A percentile compares a stretch with the other conserved stretches of the same genome.
Conservation (phyloP, 345 rosid genomes). For the Nephelium lappaceum region DNA sequence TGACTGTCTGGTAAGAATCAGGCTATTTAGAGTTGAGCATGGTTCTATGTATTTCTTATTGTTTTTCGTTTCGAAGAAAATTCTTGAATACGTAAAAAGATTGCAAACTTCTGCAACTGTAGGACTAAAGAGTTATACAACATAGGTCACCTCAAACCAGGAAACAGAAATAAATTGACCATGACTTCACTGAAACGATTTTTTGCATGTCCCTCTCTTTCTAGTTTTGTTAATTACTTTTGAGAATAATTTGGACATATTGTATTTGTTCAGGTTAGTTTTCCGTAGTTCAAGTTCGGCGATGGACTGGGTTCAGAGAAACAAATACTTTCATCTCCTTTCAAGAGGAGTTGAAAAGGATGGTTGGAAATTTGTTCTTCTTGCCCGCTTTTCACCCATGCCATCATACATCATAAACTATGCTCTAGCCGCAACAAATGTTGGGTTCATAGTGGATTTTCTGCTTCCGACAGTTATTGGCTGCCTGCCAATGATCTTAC, state of each 20-base stretch:
- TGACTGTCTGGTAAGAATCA: not conserved
- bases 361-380: slow-evolving; percentile 96
- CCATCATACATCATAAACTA: slow-evolving; percentile 90
- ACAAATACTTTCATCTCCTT: slow-evolving; percentile 74
- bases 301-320: slow-evolving; percentile 66
- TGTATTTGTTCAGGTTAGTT: slow-evolving; percentile 56
- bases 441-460: slow-evolving; percentile 79
- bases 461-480: slow-evolving; percentile 84
- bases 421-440: slow-evolving; percentile 84
- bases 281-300: slow-evolving; percentile 70
- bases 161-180: not conserved
- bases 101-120: not conserved
- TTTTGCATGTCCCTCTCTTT: not conserved
- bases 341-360: slow-evolving; percentile 83
- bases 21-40: not conserved
- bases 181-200: not conserved
- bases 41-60: not conserved
- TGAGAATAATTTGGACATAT: not conserved
- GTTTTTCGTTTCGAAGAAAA: not conserved
- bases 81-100: not conserved
- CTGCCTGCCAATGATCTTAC: slow-evolving; percentile 90
- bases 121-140: not conserved
- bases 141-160: not conserved
- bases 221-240: slow-evolving; percentile 1
- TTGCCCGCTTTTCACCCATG: slow-evolving; percentile 93